Base-by-base conservation (phyloP, 1,139 yeast species). In the Taphrina deformans region DNA sequence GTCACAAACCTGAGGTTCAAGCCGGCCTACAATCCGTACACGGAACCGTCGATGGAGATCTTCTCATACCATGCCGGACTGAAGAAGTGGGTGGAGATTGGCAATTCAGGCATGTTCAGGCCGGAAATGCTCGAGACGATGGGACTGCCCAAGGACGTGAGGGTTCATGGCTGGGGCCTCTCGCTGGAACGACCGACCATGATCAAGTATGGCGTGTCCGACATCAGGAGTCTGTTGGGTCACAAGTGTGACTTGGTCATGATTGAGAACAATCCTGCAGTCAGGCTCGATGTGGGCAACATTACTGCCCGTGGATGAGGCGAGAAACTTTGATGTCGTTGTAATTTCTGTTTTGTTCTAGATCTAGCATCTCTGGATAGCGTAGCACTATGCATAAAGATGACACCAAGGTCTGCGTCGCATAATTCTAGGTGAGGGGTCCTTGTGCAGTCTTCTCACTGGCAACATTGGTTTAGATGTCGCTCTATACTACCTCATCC, bases 101-200 rank as follows among this genome's bases (percentile, higher is more conserved):
- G 99, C 77, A 95, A 95, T 82, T 90, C 97, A 26, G 99, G 99
- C 77, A 88, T 95, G 97, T 95, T 95, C 83, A 86, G 99, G 79
- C 99, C 99, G 26, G 99, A 95, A 79, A 95, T 95, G 99, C 83
- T 95, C 76, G 97, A 91, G 79, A 80, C 97, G 56, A 92, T 93
- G 98, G 99, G 99, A 40, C 83, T 95, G 74, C 99, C 99, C 69
- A 87, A 87, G 80, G 88, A 90, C 76, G 79, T 95, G 80, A 84
- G 98, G 76, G 98, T 93, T 33, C 84, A 91, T 72, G 99, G 99
- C 69, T 95, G 96, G 93, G 99, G 99, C 74, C 82, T 95, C 73
- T 88, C 96, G 48, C 83, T 95, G 75, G 99, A 95, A 79, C 88
- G 99, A 79, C 99, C 99, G 70, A 95, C 99, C 51, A 95, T 95